phyloP scores from a whole-genome alignment of 2,329 filamentous ascomycete genomes.

The Venturia carpophila region DNA sequence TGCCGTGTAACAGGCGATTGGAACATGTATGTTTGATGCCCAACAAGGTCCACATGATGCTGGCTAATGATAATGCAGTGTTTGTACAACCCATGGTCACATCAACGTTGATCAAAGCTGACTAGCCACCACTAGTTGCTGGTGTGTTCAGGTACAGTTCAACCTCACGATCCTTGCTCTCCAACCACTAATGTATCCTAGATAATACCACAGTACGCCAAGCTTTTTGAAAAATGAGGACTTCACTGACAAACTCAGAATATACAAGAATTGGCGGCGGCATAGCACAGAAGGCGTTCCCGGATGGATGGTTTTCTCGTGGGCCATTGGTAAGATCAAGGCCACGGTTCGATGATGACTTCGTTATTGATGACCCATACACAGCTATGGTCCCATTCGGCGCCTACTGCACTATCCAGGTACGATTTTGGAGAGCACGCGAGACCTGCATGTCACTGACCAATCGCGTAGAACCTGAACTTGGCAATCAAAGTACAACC shows the following conservation, averaged over 20 bases:
- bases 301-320: constrained; percentile 54
- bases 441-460: neutral
- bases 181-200: constrained; percentile 3
- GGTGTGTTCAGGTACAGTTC: constrained; percentile 11
- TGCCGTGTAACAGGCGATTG: constrained; percentile 8
- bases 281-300: constrained; percentile 57
- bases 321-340: constrained; percentile 45
- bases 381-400: constrained; percentile 43
- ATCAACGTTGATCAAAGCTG: constrained; percentile 11
- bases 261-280: constrained; percentile 54
- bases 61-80: constrained; percentile 2
- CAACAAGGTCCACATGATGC: neutral
- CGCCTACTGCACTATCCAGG: constrained; percentile 45
- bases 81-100: constrained; percentile 8
- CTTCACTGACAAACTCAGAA: constrained; percentile 27
- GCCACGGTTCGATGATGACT: constrained; percentile 1
- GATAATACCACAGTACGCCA: constrained; percentile 17
- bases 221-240: neutral
- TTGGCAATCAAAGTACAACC: constrained; percentile 48
- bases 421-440: constrained; percentile 21
- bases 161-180: constrained; percentile 1
- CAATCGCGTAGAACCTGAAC: constrained; percentile 42
- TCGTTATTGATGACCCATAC: constrained; percentile 21
- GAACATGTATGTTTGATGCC: constrained; percentile 12
- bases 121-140: constrained; percentile 12